Base-by-base conservation (phyloP, 1,284 basidiomycete genomes). In the Macrocystidia cucumis region DNA sequence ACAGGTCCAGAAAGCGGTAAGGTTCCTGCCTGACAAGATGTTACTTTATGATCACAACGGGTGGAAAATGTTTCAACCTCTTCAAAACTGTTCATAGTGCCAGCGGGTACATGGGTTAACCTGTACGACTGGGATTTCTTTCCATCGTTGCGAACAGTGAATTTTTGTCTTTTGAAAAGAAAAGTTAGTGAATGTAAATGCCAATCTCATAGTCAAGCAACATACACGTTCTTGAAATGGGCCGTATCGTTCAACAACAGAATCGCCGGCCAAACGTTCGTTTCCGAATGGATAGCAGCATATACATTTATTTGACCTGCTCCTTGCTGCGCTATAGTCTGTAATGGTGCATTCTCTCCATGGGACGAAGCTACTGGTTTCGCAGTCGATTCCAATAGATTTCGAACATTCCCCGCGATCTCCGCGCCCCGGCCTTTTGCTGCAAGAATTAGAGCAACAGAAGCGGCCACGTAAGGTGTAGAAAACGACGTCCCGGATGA, bases 381-480 rank as follows among this genome's bases (percentile, higher is more conserved):
- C 6, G 78, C 70, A 1, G 81, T 80, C 9, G 69, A 72, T 55
- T 83, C 63, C 42, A 87, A 71, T 8, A 82, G 44, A 29, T 62
- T 59, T 29, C 72, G 60, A 39, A 70, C 67, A 22, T 44, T 48
- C 19, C 45, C 53, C 9, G 62, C 66, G 19, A 66, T 64, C 9
- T 49, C 52, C 5, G 54, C 46, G 8, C 55, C 54, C 38, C 64
- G 68, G 16, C 76, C 72, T 50, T 70, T 72, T 20, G 64, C 69
- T 16, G 67, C 54, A 29, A 86, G 63, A 34, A 81, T 63, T 2
- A 88, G 63, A 2, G 82, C 84, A 9, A 74, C 65, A 26, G 70
- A 66, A 7, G 81, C 84, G 2, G 83, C 74, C 33, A 76, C 60
- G 56, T 74, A 78, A 0, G 69, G 71, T 1, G 63, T 61, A 9